These are phyloP conservation scores for Glaciozyma martinii DNA, from an alignment of 768 basidiomycete species.

Conservation along the genomic window DNA sequence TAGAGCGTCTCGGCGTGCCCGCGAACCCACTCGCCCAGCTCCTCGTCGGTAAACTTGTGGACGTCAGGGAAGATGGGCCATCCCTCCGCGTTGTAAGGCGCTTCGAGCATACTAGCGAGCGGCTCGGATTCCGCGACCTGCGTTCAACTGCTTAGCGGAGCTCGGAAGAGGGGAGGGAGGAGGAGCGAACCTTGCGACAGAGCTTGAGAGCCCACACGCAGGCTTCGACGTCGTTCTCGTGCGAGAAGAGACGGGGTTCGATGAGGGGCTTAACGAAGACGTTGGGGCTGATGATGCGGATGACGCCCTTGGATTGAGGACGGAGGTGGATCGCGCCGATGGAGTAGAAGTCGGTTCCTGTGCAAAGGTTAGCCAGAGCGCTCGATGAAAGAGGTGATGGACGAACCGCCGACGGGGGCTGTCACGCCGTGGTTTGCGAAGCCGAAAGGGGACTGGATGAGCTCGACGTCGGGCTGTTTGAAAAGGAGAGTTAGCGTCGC, in stretches of 20 bases:
- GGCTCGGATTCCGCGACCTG: slow-evolving; percentile 2
- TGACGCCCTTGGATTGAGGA: slow-evolving; percentile 13
- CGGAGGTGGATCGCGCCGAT: slow-evolving; percentile 13
- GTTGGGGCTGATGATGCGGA: slow-evolving; percentile 14
- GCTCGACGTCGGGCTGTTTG: slow-evolving; percentile 22
- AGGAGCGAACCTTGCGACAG: slow-evolving; percentile 15
- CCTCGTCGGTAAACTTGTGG: slow-evolving; percentile 3
- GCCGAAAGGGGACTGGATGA: slow-evolving; percentile 17
- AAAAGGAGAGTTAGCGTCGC: not conserved
- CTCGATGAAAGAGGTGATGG: not conserved
- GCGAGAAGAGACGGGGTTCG: slow-evolving; percentile 4
- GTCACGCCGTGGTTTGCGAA: slow-evolving; percentile 6
- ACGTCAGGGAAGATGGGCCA: slow-evolving; percentile 2
- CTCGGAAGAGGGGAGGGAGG: slow-evolving; percentile 8
- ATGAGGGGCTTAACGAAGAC: slow-evolving; percentile 22
- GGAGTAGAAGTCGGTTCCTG: slow-evolving; percentile 16
- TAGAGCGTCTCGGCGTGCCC: slow-evolving; percentile 22
- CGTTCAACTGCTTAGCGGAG: too few relatives aligned
- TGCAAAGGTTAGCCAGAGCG: not conserved
- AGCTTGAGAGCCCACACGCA: not conserved
- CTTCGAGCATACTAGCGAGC: not conserved
- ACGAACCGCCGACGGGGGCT: not conserved
- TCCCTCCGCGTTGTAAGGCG: not conserved
- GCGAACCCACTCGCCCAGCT: slow-evolving; percentile 11
- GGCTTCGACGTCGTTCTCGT: not conserved